Conservation (phyloP, 768 basidiomycete genomes). For the Thelephora ganbajun region DNA sequence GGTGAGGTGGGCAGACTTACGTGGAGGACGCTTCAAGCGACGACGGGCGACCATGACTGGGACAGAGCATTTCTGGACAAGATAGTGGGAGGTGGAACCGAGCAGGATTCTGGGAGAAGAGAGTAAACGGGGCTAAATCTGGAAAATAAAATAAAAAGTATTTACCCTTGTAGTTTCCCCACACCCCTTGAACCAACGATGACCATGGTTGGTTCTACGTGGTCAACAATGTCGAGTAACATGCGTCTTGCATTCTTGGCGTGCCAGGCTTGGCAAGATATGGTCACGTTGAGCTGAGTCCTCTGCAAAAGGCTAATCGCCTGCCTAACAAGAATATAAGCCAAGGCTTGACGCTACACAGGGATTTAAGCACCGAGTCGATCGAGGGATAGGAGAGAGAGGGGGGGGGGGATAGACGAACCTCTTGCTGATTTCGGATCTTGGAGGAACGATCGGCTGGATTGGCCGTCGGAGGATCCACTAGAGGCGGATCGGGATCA, state of each 20-base stretch:
- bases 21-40: slow-evolving; percentile 76
- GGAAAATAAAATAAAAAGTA: slow-evolving; percentile 1
- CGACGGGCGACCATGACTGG: slow-evolving; percentile 96
- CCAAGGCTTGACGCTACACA: slow-evolving; percentile 72
- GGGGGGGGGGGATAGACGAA: background rate
- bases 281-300: slow-evolving; percentile 73
- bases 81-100: slow-evolving; percentile 90
- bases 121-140: background rate
- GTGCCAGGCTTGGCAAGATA: slow-evolving; percentile 92
- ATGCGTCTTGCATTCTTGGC: slow-evolving; percentile 92
- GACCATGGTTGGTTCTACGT: slow-evolving; percentile 77
- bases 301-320: slow-evolving; percentile 83
- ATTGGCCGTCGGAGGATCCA: slow-evolving; percentile 58
- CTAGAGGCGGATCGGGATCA: slow-evolving; percentile 18
- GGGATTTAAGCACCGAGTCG: background rate
- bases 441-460: slow-evolving; percentile 65
- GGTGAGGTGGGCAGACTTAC: slow-evolving; percentile 66
- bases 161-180: slow-evolving; percentile 76
- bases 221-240: slow-evolving; percentile 71
- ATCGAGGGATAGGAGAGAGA: background rate
- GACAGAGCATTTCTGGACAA: slow-evolving; percentile 87
- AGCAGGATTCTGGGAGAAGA: slow-evolving; percentile 56
- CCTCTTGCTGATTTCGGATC: slow-evolving; percentile 85
- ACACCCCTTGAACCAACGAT: slow-evolving; percentile 93
- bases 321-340: slow-evolving; percentile 82